phyloP scores from a whole-genome alignment of 1,284 basidiomycete species.

The Puccinia triticina region DNA sequence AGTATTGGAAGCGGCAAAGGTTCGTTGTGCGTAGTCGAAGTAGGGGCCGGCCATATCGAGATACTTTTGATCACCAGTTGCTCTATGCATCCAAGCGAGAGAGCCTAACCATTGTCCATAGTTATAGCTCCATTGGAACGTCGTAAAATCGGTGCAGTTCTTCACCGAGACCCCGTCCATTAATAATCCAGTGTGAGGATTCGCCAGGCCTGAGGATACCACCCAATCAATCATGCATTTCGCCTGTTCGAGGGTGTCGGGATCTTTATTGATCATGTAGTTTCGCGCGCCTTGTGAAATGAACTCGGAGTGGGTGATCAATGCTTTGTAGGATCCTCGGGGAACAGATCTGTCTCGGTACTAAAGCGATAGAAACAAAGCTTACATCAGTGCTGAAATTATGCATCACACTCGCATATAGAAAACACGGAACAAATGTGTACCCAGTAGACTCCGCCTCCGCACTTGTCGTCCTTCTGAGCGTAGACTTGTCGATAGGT shows the following conservation, averaged over 20 bases:
- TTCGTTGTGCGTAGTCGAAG: constrained; percentile 3
- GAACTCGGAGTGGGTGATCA: constrained; percentile 42
- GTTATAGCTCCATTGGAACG: constrained; percentile 36
- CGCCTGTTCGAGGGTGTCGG: neutral
- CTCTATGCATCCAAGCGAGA: constrained; percentile 46
- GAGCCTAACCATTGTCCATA: constrained; percentile 46
- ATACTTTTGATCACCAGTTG: constrained; percentile 38
- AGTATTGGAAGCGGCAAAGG: constrained; percentile 26
- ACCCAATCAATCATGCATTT: constrained; percentile 32
- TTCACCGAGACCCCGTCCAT: constrained; percentile 10
- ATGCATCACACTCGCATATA: neutral
- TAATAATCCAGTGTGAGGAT: constrained; percentile 13
- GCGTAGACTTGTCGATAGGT: constrained; percentile 18
- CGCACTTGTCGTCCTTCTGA: constrained; percentile 38
- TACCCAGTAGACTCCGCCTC: constrained; percentile 49
- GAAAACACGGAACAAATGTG: neutral
- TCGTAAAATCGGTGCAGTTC: constrained; percentile 32
- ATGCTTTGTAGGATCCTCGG: constrained; percentile 30
- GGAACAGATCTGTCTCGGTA: constrained; percentile 24
- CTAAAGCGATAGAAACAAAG: neutral
- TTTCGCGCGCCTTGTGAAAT: constrained; percentile 40
- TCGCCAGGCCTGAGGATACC: constrained; percentile 42
- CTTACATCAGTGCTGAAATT: neutral
- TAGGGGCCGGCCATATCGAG: constrained; percentile 33
- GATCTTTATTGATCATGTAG: constrained; percentile 25